Percentiles rank a stretch among this genome's conserved stretches.
Conservation (phyloP, 768 basidiomycete species). For the Boletus tomentosulus region DNA sequence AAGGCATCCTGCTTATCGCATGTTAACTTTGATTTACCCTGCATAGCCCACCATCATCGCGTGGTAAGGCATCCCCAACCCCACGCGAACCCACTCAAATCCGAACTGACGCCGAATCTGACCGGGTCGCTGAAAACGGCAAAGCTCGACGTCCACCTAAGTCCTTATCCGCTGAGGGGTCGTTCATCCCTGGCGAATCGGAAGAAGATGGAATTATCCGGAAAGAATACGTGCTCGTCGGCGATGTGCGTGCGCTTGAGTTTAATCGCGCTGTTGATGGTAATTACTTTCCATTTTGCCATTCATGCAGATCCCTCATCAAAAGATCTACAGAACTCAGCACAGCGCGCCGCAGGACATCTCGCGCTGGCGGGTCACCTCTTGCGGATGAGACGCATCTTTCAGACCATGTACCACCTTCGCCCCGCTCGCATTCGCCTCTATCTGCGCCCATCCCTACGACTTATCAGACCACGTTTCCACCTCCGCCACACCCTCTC, state of each 20-base stretch:
- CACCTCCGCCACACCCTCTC: constrained; percentile 52
- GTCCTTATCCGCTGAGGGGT: constrained; percentile 51
- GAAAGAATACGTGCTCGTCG: constrained; percentile 92
- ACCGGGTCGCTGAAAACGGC: constrained; percentile 4
- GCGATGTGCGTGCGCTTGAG: constrained; percentile 85
- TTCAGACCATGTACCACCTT: constrained; percentile 32
- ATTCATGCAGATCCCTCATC: constrained; percentile 9
- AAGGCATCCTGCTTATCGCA: neutral
- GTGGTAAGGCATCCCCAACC: constrained; percentile 15
- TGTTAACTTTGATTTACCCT: neutral
- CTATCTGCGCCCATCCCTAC: constrained; percentile 20
- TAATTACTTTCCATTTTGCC: constrained; percentile 31
- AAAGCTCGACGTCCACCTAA: constrained; percentile 16
- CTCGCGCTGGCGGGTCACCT: constrained; percentile 47
- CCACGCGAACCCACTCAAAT: constrained; percentile 11
- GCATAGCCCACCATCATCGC: constrained; percentile 15
- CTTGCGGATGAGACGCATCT: constrained; percentile 42
- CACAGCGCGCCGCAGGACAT: constrained; percentile 51
- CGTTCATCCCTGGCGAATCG: constrained; percentile 75
- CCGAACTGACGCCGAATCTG: constrained; percentile 11
- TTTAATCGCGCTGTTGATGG: constrained; percentile 92
- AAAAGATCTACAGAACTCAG: constrained; percentile 51
- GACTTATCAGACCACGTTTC: constrained; percentile 52
- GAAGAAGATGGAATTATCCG: constrained; percentile 78
- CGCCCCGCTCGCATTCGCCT: constrained; percentile 22